Conservation (phyloP, 495 filamentous ascomycete species). For the Aspergillus ellipticus region DNA sequence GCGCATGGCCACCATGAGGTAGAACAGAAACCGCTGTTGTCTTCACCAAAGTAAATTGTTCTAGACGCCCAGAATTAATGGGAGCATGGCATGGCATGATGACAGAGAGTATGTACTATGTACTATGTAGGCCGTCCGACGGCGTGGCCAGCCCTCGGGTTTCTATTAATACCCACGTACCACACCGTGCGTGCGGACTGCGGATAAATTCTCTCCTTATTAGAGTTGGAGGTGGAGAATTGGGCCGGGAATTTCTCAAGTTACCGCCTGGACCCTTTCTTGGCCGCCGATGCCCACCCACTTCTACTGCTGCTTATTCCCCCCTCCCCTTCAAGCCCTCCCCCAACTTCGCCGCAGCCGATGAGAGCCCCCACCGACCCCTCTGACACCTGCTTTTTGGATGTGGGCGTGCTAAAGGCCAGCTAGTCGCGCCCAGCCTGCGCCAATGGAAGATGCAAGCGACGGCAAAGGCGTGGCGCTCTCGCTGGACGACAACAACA, state of each 20-base stretch:
- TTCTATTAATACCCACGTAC: neutral
- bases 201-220: neutral
- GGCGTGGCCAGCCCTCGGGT: neutral
- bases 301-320: neutral
- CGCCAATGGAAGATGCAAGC: slow-evolving; percentile 40
- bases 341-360: neutral
- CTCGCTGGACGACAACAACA: slow-evolving; percentile 17
- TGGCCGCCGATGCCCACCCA: neutral
- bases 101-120: too few species aligned
- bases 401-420: slow-evolving; percentile 21
- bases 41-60: neutral
- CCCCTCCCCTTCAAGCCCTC: neutral
- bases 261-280: slow-evolving; percentile 6
- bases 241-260: neutral
- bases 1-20: neutral
- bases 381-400: slow-evolving; percentile 3
- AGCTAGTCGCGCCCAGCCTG: slow-evolving; percentile 18
- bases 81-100: too few species aligned
- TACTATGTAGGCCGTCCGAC: neutral
- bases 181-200: neutral
- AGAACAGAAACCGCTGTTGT: neutral
- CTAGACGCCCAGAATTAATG: neutral
- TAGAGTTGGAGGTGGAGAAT: neutral
- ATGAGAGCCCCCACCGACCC: neutral
- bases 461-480: slow-evolving; percentile 25